Percentiles rank a stretch among this genome's conserved stretches.
These are phyloP conservation scores for Pyricularia grisea DNA, from an alignment of 2,329 filamentous ascomycete species.

Conservation along the genomic window DNA sequence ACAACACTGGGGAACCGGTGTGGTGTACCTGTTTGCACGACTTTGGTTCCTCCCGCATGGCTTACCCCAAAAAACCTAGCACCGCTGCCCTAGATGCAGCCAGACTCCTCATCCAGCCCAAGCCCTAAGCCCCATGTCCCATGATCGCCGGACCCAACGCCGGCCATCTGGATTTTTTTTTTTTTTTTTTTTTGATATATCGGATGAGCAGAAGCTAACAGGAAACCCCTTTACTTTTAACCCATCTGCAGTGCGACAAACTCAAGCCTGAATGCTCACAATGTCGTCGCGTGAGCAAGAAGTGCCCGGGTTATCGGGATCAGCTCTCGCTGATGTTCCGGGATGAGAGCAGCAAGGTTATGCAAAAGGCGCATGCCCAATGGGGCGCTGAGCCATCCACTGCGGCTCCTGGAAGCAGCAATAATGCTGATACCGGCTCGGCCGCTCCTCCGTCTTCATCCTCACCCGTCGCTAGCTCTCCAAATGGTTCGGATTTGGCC, in stretches of 20 bases:
- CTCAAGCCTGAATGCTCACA: conserved; percentile 51
- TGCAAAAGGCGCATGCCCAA: conserved; percentile 46
- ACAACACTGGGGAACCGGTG: background rate
- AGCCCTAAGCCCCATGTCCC: background rate
- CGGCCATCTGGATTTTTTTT: background rate
- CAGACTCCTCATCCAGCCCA: background rate
- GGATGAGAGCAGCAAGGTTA: conserved; percentile 55
- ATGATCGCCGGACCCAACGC: background rate
- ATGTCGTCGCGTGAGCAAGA: conserved; percentile 49
- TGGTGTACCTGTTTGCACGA: background rate
- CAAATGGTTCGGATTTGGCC: conserved; percentile 14
- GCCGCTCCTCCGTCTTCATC: conserved; percentile 11
- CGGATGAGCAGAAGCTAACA: background rate
- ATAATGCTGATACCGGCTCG: conserved; percentile 10
- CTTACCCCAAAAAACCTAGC: background rate
- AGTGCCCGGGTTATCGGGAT: conserved; percentile 55
- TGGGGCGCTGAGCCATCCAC: conserved; percentile 25
- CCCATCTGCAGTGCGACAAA: conserved; percentile 47
- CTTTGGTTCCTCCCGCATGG: background rate
- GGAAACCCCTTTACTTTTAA: background rate
- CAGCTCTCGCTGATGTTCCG: conserved; percentile 57
- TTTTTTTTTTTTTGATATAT: background rate
- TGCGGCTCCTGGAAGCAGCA: background rate
- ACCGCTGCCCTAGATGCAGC: background rate
- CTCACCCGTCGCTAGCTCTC: conserved; percentile 4